phyloP scores from a whole-genome alignment of 495 filamentous ascomycete species.

The Aspergillus incahuasiensis region DNA sequence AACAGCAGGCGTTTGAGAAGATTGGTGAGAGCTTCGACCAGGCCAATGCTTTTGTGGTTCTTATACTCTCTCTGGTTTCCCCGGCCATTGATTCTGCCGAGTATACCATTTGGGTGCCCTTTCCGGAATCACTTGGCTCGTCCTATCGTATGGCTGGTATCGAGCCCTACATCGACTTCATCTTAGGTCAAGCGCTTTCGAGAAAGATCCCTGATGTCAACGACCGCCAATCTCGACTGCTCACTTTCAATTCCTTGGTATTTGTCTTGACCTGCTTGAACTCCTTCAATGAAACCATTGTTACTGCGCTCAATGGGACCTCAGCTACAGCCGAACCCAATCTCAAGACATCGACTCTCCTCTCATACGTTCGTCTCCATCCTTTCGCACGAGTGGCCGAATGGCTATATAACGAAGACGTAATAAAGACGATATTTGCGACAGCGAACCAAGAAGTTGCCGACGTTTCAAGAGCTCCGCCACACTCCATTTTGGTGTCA shows the following conservation, averaged over 20 bases:
- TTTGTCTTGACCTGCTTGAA: slow-evolving; percentile 70
- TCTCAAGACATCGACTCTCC: slow-evolving; percentile 64
- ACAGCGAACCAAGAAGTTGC: slow-evolving; percentile 66
- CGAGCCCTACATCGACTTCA: slow-evolving; percentile 87
- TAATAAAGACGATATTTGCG: slow-evolving; percentile 71
- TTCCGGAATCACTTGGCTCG: slow-evolving; percentile 82
- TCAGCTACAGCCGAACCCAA: slow-evolving; percentile 66
- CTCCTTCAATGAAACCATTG: slow-evolving; percentile 88
- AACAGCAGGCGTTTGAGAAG: slow-evolving; percentile 52
- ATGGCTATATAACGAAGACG: slow-evolving; percentile 93
- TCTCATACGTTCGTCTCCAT: slow-evolving; percentile 76
- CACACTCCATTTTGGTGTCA: slow-evolving; percentile 70
- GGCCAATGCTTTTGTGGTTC: slow-evolving; percentile 70
- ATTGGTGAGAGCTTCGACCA: slow-evolving; percentile 71
- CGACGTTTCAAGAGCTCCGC: slow-evolving; percentile 59
- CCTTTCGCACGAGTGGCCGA: slow-evolving; percentile 92
- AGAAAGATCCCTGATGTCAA: slow-evolving; percentile 54
- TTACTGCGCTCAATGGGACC: slow-evolving; percentile 72
- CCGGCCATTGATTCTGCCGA: slow-evolving; percentile 49
- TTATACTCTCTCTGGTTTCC: slow-evolving; percentile 63
- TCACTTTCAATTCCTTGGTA: slow-evolving; percentile 73
- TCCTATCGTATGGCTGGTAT: slow-evolving; percentile 78
- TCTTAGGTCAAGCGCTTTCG: slow-evolving; percentile 68
- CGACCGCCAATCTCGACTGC: slow-evolving; percentile 56
- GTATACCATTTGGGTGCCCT: slow-evolving; percentile 64